These are phyloP conservation scores for Hibiscus trionum DNA, from an alignment of 345 rosid species.

Conservation along the genomic window DNA sequence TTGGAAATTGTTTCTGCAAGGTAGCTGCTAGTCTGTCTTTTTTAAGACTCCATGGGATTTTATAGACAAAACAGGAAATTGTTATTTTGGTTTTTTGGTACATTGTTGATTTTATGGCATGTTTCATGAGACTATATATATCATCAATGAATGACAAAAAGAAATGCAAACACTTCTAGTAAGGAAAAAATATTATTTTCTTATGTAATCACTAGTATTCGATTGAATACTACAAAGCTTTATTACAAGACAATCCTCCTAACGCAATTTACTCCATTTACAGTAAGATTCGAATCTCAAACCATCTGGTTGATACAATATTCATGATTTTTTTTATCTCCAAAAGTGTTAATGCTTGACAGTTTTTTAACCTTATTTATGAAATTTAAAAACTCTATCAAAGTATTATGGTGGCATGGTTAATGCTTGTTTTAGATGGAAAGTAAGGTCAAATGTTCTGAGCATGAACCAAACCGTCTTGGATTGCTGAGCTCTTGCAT, in stretches of 20 bases:
- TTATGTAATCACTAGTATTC: background rate
- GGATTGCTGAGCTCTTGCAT: background rate
- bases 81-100: background rate
- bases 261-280: no score
- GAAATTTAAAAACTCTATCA: no score
- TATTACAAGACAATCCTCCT: no score
- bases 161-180: background rate
- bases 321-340: no score
- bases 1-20: background rate
- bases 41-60: background rate
- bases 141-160: background rate
- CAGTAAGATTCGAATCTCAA: no score
- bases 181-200: background rate
- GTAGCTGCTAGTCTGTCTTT: background rate
- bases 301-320: no score
- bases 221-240: no score
- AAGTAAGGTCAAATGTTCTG: background rate
- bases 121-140: constrained; percentile 1
- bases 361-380: no score
- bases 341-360: no score
- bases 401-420: no score
- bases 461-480: background rate
- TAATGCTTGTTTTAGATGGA: no score
- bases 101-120: background rate
- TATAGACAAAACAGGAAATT: background rate